A percentile compares a stretch with the other conserved stretches of the same genome.
Evolutionary conservation across 345 rosid genomes (phyloP).

Genomic region (Microthlaspi erraticum): DNA sequence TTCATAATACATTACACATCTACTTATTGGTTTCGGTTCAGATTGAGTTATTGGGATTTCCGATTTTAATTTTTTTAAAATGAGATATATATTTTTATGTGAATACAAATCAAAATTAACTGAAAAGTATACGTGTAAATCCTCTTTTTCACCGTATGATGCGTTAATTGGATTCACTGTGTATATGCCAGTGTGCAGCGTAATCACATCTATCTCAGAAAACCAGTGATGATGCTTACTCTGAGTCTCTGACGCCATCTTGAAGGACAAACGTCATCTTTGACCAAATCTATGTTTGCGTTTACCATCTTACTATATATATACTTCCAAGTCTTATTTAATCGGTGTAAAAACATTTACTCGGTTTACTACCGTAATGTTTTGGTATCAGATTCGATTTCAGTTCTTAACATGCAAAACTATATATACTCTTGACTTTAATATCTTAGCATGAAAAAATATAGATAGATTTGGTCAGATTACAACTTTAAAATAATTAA

Average conservation of each 20-base stretch:
- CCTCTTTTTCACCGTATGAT: not conserved
- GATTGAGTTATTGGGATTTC: not conserved
- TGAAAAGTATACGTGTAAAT: not conserved
- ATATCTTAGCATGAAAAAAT: not conserved
- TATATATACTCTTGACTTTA: not conserved
- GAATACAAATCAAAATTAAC: not conserved
- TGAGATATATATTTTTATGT: too few species aligned
- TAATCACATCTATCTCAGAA: constrained; percentile 29
- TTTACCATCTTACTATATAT: not conserved
- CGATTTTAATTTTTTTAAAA: not conserved
- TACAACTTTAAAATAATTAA: not conserved
- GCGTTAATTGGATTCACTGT: constrained; percentile 21
- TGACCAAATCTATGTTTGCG: constrained; percentile 16
- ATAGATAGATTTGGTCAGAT: not conserved
- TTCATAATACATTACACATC: too few species aligned
- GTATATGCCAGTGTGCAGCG: constrained; percentile 26
- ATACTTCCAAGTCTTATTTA: too few species aligned
- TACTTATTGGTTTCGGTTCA: not conserved
- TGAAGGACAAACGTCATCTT: constrained; percentile 34
- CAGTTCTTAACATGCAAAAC: not conserved
- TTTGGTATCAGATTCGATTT: not conserved
- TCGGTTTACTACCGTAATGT: not conserved
- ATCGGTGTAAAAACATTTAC: not conserved
- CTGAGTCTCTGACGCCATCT: constrained; percentile 11
- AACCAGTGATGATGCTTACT: constrained; percentile 26